Conservation (phyloP, 805 yeast species). For the Pichia deserticola region DNA sequence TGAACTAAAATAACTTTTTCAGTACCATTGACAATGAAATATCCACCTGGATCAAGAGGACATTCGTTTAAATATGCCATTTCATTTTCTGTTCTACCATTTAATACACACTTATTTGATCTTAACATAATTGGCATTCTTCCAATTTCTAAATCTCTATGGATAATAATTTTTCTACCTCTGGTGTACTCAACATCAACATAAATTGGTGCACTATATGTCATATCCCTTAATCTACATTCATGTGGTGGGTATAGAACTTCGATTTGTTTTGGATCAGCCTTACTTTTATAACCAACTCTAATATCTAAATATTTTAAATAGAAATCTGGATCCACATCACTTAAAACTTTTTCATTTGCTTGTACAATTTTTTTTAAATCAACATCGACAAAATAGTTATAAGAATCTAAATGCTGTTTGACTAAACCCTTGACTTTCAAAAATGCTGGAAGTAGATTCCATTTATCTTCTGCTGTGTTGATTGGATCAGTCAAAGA, state of each 20-base stretch:
- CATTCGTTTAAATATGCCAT: slow-evolving; percentile 92
- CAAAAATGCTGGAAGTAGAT: slow-evolving; percentile 87
- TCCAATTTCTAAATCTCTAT: slow-evolving; percentile 88
- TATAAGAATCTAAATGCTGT: slow-evolving; percentile 97
- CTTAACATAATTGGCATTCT: slow-evolving; percentile 98
- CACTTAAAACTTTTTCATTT: slow-evolving; percentile 80
- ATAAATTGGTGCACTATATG: slow-evolving; percentile 90
- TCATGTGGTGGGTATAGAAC: slow-evolving; percentile 84
- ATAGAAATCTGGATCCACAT: slow-evolving; percentile 96
- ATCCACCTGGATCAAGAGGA: slow-evolving; percentile 98
- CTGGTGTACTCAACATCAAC: slow-evolving; percentile 97
- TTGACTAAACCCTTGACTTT: slow-evolving; percentile 94
- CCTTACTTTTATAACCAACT: slow-evolving; percentile 73
- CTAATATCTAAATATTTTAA: slow-evolving; percentile 88
- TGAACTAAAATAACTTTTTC: slow-evolving; percentile 95
- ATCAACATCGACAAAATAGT: slow-evolving; percentile 90
- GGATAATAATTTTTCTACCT: slow-evolving; percentile 86
- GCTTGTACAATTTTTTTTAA: slow-evolving; percentile 88
- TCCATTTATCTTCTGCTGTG: slow-evolving; percentile 96
- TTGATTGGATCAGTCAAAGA: slow-evolving; percentile 77
- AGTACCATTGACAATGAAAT: slow-evolving; percentile 95
- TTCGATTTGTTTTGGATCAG: slow-evolving; percentile 40
- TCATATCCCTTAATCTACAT: slow-evolving; percentile 87
- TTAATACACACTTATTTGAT: slow-evolving; percentile 82
- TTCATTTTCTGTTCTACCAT: slow-evolving; percentile 65